These are phyloP conservation scores for Aspergillus persii DNA, from an alignment of 2,329 filamentous ascomycete species.

Conservation along the genomic window DNA sequence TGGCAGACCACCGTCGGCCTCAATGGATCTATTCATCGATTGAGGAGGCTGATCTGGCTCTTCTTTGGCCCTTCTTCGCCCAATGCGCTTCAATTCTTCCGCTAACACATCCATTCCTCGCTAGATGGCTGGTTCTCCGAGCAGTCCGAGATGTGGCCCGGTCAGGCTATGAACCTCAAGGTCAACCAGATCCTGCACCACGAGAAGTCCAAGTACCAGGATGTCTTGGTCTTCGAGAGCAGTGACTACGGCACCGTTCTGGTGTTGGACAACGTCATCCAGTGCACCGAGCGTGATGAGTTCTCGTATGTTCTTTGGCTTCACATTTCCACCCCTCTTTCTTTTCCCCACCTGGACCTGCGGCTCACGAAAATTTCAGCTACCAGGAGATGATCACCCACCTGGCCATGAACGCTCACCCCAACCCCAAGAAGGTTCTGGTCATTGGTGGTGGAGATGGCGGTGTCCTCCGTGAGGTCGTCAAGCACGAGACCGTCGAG, in stretches of 20 bases:
- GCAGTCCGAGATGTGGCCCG: conserved; percentile 98
- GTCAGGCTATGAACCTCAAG: conserved; percentile 97
- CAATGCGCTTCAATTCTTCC: neutral
- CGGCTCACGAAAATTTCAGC: conserved; percentile 29
- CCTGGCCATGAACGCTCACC: conserved; percentile 97
- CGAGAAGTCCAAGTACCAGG: conserved; percentile 99
- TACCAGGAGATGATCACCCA: conserved; percentile 99
- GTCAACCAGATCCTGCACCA: conserved; percentile 98
- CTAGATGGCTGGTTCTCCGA: conserved; percentile 99
- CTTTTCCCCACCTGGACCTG: neutral
- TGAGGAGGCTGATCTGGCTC: conserved; percentile 1
- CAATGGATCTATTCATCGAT: conserved; percentile 4
- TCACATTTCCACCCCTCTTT: neutral
- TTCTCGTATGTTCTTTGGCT: conserved; percentile 64
- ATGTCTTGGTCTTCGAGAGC: conserved; percentile 98
- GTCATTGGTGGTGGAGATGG: conserved; percentile 98
- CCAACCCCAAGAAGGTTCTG: conserved; percentile 95
- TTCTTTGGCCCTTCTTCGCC: neutral
- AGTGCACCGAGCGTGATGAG: conserved; percentile 97
- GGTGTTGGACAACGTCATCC: conserved; percentile 98
- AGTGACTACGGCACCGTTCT: conserved; percentile 95
- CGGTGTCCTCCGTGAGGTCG: conserved; percentile 94
- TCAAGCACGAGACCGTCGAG: conserved; percentile 98
- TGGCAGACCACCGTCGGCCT: neutral
- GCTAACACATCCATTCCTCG: conserved; percentile 10